Evolutionary conservation across 108 stramenopile genomes (phyloP), one percentile per base, ranked within the genome.

Genomic region (Conticribra weissflogii): DNA sequence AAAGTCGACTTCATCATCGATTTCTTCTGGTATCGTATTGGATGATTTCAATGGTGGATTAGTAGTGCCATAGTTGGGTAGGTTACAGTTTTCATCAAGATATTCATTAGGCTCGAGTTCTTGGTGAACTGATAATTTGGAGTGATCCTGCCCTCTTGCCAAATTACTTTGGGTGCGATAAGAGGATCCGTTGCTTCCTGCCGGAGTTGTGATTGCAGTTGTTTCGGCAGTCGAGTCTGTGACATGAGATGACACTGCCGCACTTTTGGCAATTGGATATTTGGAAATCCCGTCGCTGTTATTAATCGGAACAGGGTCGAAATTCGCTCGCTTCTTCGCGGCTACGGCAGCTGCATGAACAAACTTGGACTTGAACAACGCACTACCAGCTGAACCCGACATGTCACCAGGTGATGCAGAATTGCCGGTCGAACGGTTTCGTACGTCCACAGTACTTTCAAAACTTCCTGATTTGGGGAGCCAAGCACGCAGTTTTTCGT

Each of bases 351-450:
- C 76, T 24, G 76, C 76, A 61, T 68, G 76, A 24, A 78, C 57
- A 59, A 70, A 78, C 41, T 78, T 78, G 18, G 76, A 78, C 63
- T 78, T 78, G 76, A 78, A 78, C 8, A 77, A 53, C 23, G 63
- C 21, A 51, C 59, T 69, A 12, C 63, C 60, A 15, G 47, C 23
- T 17, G 76, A 78, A 57, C 68, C 57, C 19, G 76, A 70, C 17
- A 44, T 22, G 51, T 61, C 65, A n/a, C 68, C 63, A 33, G 76
- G 76, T 22, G 76, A 78, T 15, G 22, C 50, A 17, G 58, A 33
- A 41, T 52, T 54, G 17, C 28, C 27, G 3, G 56, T 57, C 21
- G 15, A 28, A 23, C 17, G 19, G 8, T 34, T 3, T 21, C 28
- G 54, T 49, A 32, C 59, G 60, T 70, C 48, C 25, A 19, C 49